Evolutionary conservation across 805 yeast genomes (phyloP), one percentile per base, ranked within the genome.

Genomic region (Pichia exigua): DNA sequence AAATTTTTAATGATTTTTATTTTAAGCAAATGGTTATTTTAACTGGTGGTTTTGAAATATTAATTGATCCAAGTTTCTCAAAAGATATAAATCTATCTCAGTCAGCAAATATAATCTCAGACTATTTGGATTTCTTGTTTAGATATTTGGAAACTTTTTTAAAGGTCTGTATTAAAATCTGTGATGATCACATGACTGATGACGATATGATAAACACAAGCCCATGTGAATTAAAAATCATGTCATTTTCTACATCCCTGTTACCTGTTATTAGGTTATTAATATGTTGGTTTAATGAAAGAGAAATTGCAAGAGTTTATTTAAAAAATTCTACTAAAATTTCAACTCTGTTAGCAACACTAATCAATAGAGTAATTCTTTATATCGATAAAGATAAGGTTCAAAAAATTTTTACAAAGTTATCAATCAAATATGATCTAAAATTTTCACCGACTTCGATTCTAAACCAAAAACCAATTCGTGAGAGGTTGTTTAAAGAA

Each of bases 401-500:
- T 30, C 28, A 41, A 41, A 9, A 30, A 17, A 22, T 45, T 44
- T 41, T 41, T 43, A 39, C n/a, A 52, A 41, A 9, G 42, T 46
- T 18, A 42, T 47, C 24, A 42, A 30, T 21, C 17, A 26, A 30
- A 20, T 32, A 39, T 17, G 42, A 43, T 45, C 35, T 46, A 35
- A 43, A 50, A 28, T 17, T 43, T 20, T 53, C 54, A 12, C 13
- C 54, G 3, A 26, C 3, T 15, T 42, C 42, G 2, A 39, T 60
- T 9, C 50, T 59, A 47, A 44, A 50, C 45, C 7, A 50, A 44
- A 51, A 72, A 47, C 85, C 85, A 17, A 56, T 61, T 9, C 73
- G 92, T 63, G 59, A 63, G 2, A 76, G 80, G 51, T 77, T 76
- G 49, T 85, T 83, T 61, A 66, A 71, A 44, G 92, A 86, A 60